Base-by-base conservation (phyloP, 176 grass and related monocot species). In the barley (Hordeum vulgare) region DNA sequence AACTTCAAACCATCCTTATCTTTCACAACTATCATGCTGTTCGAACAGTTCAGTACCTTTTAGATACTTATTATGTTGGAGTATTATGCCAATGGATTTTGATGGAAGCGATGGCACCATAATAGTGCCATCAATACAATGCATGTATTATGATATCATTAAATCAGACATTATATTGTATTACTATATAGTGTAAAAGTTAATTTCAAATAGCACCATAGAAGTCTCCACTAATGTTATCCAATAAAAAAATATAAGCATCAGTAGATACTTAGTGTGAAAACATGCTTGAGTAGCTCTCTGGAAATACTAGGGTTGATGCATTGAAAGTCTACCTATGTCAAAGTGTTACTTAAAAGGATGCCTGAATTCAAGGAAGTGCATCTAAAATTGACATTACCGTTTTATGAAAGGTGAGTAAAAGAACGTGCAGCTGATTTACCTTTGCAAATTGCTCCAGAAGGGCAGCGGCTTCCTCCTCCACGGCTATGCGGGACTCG, bases 361-460 rank as follows among this genome's bases (percentile, higher is more conserved):
- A 36, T 74, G 8, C 18, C 39, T 83, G 27, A 44, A 74, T 36
- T 75, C 39, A 47, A 75, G 27, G 7, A 62, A 73, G 57, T 47
- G 17, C 25, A 63, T 74, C 13, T 74, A 11, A 34, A 40, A 23
- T 47, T 8, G 21, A 57, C 5, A 54, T 8, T 63, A 39, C 1
- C 44, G 63, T 70, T 63, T 71, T 47, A 74, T 60, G 41, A 14
- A 24, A 77, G 41, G 25, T 33, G 25, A 14, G 35, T 21, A 33
- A 58, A 83, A 77, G 24, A 34, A 78, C 6, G 6, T 2, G 11
- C 28, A 61, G 45, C 3, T 44, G 18, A 29, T n/a, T 81, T 91
- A 96, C 96, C 96, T 90, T 92, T 26, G 87, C 80, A 63, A 96
- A 90, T 66, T 93, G 66, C 54, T 94, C 85, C 36, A 99, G 75